phyloP scores from a whole-genome alignment of 345 rosid species.

The Erodium maritimum region DNA sequence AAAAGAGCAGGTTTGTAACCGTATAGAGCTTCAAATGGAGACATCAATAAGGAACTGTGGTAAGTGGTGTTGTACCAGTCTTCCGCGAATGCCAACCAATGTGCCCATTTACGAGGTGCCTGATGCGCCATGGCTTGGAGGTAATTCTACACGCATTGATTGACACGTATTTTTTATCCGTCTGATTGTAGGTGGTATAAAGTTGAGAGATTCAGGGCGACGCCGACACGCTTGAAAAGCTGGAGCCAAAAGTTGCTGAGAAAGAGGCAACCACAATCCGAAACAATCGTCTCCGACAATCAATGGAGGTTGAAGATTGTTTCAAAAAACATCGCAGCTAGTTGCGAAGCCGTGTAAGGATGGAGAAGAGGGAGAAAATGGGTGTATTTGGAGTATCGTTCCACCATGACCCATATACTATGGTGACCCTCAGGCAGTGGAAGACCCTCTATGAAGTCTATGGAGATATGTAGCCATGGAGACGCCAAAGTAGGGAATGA shows the following conservation, averaged over 20 bases:
- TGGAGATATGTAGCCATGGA: too few species aligned
- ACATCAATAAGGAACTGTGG: not conserved
- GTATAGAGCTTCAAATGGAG: not conserved
- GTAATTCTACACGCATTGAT: not conserved
- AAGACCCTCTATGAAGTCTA: not conserved
- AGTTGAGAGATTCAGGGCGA: not conserved
- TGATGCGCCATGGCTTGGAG: not conserved
- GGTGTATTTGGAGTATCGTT: too few species aligned
- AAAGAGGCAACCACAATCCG: not conserved
- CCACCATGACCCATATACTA: not conserved
- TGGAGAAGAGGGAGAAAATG: not conserved
- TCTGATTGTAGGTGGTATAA: constrained; percentile 1
- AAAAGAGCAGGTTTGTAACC: too few species aligned
- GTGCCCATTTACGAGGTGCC: not conserved
- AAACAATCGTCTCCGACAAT: not conserved
- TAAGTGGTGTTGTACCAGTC: constrained; percentile 3
- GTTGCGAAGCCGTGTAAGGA: not conserved
- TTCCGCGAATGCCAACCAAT: constrained; percentile 1
- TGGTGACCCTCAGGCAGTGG: not conserved
- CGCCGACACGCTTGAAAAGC: not conserved
- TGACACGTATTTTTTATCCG: not conserved
- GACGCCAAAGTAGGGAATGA: too few species aligned
- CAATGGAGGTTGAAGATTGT: not conserved
- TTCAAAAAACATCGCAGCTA: not conserved
- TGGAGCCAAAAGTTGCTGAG: not conserved